Evolutionary conservation across 768 basidiomycete genomes (phyloP).

Genomic region (Pisolithus microcarpus): DNA sequence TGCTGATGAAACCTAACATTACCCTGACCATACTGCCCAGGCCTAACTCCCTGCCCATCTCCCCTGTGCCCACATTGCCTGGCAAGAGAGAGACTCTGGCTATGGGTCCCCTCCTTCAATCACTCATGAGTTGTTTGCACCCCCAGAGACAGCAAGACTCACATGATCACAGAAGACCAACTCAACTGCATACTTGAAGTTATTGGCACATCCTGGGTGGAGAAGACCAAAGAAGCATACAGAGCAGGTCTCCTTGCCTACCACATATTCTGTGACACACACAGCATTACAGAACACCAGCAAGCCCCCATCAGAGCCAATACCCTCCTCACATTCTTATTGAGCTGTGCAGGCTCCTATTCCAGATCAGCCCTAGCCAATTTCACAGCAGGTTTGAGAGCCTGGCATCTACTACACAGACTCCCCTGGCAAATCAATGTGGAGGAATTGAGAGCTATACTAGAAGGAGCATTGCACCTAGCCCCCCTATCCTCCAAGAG

Average conservation of each 20-base stretch:
- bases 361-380: constrained; percentile 28
- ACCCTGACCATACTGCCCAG: too few relatives aligned
- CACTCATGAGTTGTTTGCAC: not conserved
- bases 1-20: too few relatives aligned
- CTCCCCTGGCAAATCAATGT: constrained; percentile 26
- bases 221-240: too few relatives aligned
- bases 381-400: too few relatives aligned
- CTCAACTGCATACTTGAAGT: constrained; percentile 15
- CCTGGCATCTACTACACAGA: constrained; percentile 44
- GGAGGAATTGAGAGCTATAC: constrained; percentile 17
- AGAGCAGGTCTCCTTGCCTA: constrained; percentile 29
- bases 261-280: constrained; percentile 35
- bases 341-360: constrained; percentile 27
- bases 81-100: constrained; percentile 14
- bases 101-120: constrained; percentile 17
- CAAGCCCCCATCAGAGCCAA: constrained; percentile 21
- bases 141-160: not conserved
- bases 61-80: constrained; percentile 20
- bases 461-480: constrained; percentile 10
- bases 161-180: not conserved
- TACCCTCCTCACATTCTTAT: constrained; percentile 25
- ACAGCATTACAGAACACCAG: constrained; percentile 24
- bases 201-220: constrained; percentile 20
- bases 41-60: constrained; percentile 13
- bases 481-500: constrained; percentile 14